Base-by-base conservation (phyloP, 208 protist genomes). In the Naegleria lovaniensis region DNA sequence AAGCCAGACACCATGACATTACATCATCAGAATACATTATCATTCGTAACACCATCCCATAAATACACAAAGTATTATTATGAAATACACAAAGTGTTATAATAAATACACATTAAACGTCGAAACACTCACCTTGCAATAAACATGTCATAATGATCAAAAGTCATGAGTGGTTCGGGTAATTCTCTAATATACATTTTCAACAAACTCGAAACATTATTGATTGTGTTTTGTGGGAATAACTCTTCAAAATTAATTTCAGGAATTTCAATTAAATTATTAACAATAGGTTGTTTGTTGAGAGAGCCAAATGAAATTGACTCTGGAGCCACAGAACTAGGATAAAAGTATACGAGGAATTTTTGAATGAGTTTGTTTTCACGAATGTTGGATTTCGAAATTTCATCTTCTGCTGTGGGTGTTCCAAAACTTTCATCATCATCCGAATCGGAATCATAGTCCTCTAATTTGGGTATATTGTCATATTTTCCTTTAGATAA, bases 131-230 rank as follows among this genome's bases (percentile, higher is more conserved):
- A 39, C 11, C 36, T 39, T 33, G 84, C 84, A 59, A 88, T 58
- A 88, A 88, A 88, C 84, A 88, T 88, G 38, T 88, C 84, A 58
- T 88, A 88, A 58, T 88, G 41, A 38, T 88, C 84, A 88, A 58
- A 88, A 7, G 41, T 58, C 19, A 88, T n/a, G 29, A 88, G 29
- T 39, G 84, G 84, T n/a, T 88, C 84, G 19, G 84, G n/a, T 58
- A 88, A 58, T 58, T 88, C 84, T 88, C 84, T 52, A 38, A 88
- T 48, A 48, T 55, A 88, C 41, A 88, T 58, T 55, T 88, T 88
- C 36, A 88, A 48, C 9, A 88, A 67, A 85, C 79, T 33, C 0
- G 79, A 39, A 43, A 85, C 29, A 36, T 79, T 79, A 79, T 79
- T 67, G 22, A 67, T 67, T 29, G 55, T 67, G 22, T 67, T 67